Percentiles rank a stretch among this genome's conserved stretches.
Evolutionary conservation across 768 basidiomycete genomes (phyloP).

Genomic region (Clavulina sp.): DNA sequence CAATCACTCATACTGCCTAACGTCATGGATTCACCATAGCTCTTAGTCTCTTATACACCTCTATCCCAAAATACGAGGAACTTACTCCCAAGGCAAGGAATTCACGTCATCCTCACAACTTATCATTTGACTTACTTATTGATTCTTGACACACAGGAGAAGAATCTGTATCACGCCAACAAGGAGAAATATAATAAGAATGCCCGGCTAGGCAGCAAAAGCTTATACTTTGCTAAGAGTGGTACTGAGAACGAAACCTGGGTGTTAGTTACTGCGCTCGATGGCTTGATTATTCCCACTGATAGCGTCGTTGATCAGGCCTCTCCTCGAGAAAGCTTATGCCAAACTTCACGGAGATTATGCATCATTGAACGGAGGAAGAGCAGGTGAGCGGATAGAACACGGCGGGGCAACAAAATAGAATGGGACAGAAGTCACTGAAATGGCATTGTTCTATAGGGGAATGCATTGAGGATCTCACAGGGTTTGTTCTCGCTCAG

Average conservation of each 20-base stretch:
- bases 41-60: slow-evolving; percentile 29
- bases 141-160: slow-evolving; percentile 15
- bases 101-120: not conserved
- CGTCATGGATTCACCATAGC: not conserved
- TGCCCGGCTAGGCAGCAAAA: slow-evolving; percentile 31
- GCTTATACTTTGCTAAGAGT: slow-evolving; percentile 31
- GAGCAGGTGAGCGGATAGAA: no score
- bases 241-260: slow-evolving; percentile 32
- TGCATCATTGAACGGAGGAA: slow-evolving; percentile 25
- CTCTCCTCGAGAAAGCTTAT: slow-evolving; percentile 40
- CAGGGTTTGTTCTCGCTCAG: slow-evolving; percentile 26
- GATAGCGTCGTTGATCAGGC: slow-evolving; percentile 10
- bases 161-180: slow-evolving; percentile 32
- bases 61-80: slow-evolving; percentile 36
- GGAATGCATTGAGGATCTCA: slow-evolving; percentile 40
- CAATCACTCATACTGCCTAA: not conserved
- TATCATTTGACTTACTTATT: not conserved
- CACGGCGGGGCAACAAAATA: no score
- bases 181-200: slow-evolving; percentile 29
- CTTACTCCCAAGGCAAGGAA: slow-evolving; percentile 16
- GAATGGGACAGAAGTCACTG: no score
- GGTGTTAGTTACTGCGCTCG: slow-evolving; percentile 21
- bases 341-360: slow-evolving; percentile 41
- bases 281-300: not conserved
- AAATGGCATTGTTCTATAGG: no score